Percentiles rank a stretch among this genome's conserved stretches.
phyloP scores from a whole-genome alignment of 176 grass and related monocot genomes.

The Aegilops bicornis region DNA sequence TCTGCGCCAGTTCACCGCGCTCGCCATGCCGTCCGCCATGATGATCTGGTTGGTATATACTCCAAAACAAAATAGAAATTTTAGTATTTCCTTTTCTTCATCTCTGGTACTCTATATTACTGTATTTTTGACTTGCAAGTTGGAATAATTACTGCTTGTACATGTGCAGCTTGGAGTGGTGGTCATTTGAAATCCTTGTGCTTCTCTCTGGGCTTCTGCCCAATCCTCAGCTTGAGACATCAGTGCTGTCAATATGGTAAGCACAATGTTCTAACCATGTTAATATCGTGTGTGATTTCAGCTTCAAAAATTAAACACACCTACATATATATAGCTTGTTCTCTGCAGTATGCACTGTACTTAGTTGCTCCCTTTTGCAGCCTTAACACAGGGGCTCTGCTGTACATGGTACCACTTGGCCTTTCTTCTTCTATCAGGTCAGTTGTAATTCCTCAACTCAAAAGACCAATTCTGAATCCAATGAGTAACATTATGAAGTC shows the following conservation, averaged over 20 bases:
- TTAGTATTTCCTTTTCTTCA: not conserved
- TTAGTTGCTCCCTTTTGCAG: not conserved
- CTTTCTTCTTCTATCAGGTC: slow-evolving; percentile 29
- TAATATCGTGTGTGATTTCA: not conserved
- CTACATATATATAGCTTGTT: not conserved
- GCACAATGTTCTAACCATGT: not conserved
- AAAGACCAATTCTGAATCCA: not conserved
- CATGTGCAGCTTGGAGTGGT: slow-evolving; percentile 40
- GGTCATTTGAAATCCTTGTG: slow-evolving; percentile 48
- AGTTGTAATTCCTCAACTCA: not conserved
- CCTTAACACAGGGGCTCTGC: slow-evolving; percentile 29
- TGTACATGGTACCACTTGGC: slow-evolving; percentile 38
- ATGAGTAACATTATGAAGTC: too few relatives aligned
- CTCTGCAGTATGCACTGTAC: too few relatives aligned
- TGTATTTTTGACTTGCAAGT: not conserved
- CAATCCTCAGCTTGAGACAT: slow-evolving; percentile 39
- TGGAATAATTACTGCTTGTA: not conserved
- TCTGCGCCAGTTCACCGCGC: slow-evolving; percentile 3
- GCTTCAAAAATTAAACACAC: not conserved
- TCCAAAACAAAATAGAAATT: too few relatives aligned
- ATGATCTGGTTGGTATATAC: slow-evolving; percentile 24
- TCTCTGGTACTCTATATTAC: not conserved
- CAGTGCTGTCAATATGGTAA: slow-evolving; percentile 46
- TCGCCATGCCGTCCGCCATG: slow-evolving; percentile 38
- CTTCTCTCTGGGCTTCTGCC: slow-evolving; percentile 40